A percentile compares a stretch with the other conserved stretches of the same genome.
phyloP scores from a whole-genome alignment of 176 grass and related monocot genomes.

The Aegilops umbellulata region DNA sequence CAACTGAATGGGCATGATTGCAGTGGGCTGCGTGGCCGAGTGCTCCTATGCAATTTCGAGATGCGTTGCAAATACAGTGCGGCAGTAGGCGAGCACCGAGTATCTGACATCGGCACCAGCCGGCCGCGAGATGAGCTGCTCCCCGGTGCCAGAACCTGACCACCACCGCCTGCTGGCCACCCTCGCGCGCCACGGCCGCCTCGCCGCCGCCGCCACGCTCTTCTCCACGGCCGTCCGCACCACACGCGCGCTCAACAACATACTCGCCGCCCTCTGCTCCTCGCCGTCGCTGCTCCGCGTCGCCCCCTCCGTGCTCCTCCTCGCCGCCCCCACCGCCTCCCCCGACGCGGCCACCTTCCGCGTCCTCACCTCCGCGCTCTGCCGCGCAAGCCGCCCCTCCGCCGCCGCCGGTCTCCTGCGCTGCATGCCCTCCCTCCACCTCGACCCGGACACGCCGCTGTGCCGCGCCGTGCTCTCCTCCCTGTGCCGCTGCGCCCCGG shows the following conservation, averaged over 20 bases:
- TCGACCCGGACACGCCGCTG: constrained; percentile 15
- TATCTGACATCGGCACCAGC: background rate
- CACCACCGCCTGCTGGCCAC: constrained; percentile 8
- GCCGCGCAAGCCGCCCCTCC: background rate
- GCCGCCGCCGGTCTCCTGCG: constrained; percentile 21
- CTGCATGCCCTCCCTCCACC: constrained; percentile 38
- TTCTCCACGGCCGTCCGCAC: constrained; percentile 24
- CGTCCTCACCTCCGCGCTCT: constrained; percentile 43
- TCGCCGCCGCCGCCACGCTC: constrained; percentile 18
- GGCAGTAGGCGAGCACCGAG: too few relatives aligned
- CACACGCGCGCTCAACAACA: constrained; percentile 18
- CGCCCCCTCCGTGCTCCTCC: constrained; percentile 19
- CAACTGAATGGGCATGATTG: too few relatives aligned
- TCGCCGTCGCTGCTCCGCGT: background rate
- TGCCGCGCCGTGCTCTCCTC: constrained; percentile 29
- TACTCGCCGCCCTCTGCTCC: constrained; percentile 19
- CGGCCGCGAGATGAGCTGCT: background rate
- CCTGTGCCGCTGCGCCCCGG: background rate
- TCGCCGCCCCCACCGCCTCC: constrained; percentile 16
- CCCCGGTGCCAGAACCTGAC: background rate
- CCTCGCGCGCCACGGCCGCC: constrained; percentile 27
- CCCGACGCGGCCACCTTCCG: constrained; percentile 17
- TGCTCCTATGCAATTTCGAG: too few relatives aligned
- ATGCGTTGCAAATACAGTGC: background rate
- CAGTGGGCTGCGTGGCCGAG: too few relatives aligned